Evolutionary conservation across 768 basidiomycete species (phyloP).

Genomic region (Candolleomyces aberdarensis): DNA sequence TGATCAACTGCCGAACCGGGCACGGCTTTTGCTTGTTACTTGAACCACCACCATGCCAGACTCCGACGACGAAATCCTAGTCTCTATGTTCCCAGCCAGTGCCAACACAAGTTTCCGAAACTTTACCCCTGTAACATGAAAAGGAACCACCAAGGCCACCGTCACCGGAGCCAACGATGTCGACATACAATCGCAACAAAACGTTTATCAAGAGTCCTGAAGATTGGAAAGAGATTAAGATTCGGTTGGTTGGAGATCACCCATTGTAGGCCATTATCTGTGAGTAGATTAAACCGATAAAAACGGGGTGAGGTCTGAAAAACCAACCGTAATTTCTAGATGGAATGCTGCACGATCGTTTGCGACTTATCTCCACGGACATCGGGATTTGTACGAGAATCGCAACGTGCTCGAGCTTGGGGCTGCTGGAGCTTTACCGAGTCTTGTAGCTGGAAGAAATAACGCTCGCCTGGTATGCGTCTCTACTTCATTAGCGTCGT

Average conservation of each 20-base stretch:
- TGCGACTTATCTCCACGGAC: constrained; percentile 63
- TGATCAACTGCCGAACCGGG: too few relatives aligned
- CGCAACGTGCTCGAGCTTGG: constrained; percentile 79
- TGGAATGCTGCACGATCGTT: constrained; percentile 81
- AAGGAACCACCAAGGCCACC: constrained; percentile 69
- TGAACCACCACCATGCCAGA: constrained; percentile 36
- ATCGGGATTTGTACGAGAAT: constrained; percentile 43
- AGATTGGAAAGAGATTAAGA: constrained; percentile 45
- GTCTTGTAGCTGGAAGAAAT: constrained; percentile 68
- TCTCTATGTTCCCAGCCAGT: constrained; percentile 9
- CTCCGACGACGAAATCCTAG: constrained; percentile 2
- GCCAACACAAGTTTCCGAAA: neutral
- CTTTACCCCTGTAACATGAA: neutral
- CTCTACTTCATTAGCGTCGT: neutral
- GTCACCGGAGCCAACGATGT: constrained; percentile 57
- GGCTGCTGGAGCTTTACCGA: constrained; percentile 89
- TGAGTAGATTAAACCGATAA: too few relatives aligned
- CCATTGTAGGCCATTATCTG: constrained; percentile 81
- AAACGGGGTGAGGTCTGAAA: too few relatives aligned
- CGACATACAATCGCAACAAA: constrained; percentile 43
- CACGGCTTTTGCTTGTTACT: too few relatives aligned
- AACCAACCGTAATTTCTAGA: constrained; percentile 38
- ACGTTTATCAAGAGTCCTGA: constrained; percentile 9
- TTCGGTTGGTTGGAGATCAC: constrained; percentile 75
- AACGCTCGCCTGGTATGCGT: constrained; percentile 63